Evolutionary conservation across 2,329 filamentous ascomycete genomes (phyloP).

Genomic region (Colletotrichum trifolii): DNA sequence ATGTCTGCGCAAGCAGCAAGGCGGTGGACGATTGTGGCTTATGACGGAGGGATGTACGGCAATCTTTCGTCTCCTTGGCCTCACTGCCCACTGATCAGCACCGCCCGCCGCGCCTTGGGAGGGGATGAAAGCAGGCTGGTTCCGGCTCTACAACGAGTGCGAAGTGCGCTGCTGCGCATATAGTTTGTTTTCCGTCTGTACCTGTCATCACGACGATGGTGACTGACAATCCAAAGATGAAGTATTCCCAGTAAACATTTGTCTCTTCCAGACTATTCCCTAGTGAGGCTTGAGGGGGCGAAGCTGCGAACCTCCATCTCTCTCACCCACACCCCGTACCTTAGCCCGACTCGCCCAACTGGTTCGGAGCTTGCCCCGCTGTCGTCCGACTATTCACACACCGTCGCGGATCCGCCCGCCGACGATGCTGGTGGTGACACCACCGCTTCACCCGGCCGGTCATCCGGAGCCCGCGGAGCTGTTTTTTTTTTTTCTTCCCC

Average conservation of each 20-base stretch:
- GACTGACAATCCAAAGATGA: too few species aligned
- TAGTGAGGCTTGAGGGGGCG: neutral
- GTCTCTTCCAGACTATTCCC: too few species aligned
- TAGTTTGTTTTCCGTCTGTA: too few species aligned
- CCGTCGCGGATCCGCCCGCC: conserved; percentile 6
- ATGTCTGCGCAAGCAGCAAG: conserved; percentile 22
- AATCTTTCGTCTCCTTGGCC: neutral
- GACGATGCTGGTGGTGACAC: conserved; percentile 8
- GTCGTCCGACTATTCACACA: conserved; percentile 20
- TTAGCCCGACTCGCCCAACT: neutral
- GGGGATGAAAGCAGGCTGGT: neutral
- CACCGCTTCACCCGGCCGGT: conserved; percentile 15
- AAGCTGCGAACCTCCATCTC: neutral
- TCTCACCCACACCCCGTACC: neutral
- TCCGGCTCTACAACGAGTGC: too few species aligned
- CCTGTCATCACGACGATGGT: too few species aligned
- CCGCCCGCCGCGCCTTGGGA: neutral
- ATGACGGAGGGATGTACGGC: conserved; percentile 22
- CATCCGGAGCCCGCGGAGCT: conserved; percentile 9
- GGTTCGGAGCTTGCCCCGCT: conserved; percentile 7
- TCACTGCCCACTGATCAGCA: conserved; percentile 15
- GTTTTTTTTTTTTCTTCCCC: neutral
- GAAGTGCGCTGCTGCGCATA: too few species aligned
- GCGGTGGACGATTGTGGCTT: conserved; percentile 4
- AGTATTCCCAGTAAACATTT: too few species aligned